Evolutionary conservation across 2,329 filamentous ascomycete species (phyloP), one percentile per base, ranked within the genome.

Genomic region (Neocucurbitaria cava): DNA sequence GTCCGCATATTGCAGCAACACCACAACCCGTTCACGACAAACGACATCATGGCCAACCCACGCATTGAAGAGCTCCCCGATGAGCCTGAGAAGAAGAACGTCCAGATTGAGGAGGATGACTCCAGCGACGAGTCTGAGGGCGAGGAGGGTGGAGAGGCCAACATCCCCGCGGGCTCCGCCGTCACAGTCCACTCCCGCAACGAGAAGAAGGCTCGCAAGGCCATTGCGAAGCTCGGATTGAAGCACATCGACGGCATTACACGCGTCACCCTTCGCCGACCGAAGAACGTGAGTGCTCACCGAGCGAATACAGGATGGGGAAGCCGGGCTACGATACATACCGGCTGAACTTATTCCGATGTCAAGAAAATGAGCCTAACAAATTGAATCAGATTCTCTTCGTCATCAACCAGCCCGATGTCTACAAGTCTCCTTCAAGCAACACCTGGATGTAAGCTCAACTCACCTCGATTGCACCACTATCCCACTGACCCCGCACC

Each of bases 181-280:
- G 90, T 94, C 76, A 87, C 95, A 73, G 89, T 99, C 76, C 94
- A 98, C 87, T 96, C 92, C 77, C 92, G 95, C 81, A 98, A 98
- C 84, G 95, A 99, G 90, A 99, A 99, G 91, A 99, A 99, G 89
- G 96, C 95, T 73, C 90, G 95, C 83, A 99, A 99, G 88, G 92
- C 93, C 76, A 96, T 99, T 78, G 91, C 92, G 81, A 99, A 99
- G 89, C 88, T 98, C 77, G 93, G 96, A 78, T 85, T 99, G 78
- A 95, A 92, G 86, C 92, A 94, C 76, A 90, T 99, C 69, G 90
- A 91, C 75, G 96, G 95, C 78, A 99, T 99, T 82, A 99, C 95
- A 75, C 89, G 95, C 77, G 96, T 99, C 74, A 99, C 96, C 68
- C 88, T 99, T 76, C 91, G 95, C 82, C 87, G 96, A 81, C 96